A percentile compares a stretch with the other conserved stretches of the same genome.
phyloP scores from a whole-genome alignment of 257 asterid genomes.

The Solanum virginianum region DNA sequence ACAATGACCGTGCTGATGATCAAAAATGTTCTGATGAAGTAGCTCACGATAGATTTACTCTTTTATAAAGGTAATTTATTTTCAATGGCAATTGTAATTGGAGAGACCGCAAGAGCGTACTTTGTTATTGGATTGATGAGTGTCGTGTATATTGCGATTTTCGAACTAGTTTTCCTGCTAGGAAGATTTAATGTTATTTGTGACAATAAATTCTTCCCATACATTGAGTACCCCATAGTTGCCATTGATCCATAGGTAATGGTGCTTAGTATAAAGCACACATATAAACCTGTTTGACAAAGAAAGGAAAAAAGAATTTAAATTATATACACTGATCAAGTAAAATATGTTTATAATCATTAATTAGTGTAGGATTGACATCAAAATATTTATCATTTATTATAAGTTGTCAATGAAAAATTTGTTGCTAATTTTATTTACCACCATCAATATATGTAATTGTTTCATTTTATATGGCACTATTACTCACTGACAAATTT shows the following conservation, averaged over 20 bases:
- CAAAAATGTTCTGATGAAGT: slow-evolving; percentile 5
- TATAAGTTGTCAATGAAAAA: too few relatives aligned
- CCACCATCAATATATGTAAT: too few relatives aligned
- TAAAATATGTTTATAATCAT: neutral
- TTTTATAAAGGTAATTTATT: neutral
- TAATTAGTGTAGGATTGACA: neutral
- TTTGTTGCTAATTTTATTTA: too few relatives aligned
- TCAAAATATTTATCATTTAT: too few relatives aligned
- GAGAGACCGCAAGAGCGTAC: neutral
- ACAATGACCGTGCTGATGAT: slow-evolving; percentile 1
- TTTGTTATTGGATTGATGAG: slow-evolving; percentile 13
- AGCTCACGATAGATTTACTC: neutral
- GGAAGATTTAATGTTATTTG: slow-evolving; percentile 35
- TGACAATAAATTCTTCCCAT: slow-evolving; percentile 22
- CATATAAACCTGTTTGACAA: slow-evolving; percentile 4
- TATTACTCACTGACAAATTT: too few relatives aligned
- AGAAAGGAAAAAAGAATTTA: neutral
- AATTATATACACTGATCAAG: neutral
- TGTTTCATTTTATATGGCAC: too few relatives aligned
- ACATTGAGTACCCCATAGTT: slow-evolving; percentile 39
- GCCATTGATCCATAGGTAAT: slow-evolving; percentile 38
- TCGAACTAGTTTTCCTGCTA: slow-evolving; percentile 8
- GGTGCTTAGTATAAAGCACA: slow-evolving; percentile 29
- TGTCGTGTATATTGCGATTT: slow-evolving; percentile 38
- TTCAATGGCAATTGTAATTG: slow-evolving; percentile 12